These are phyloP conservation scores for Zoysia matrella DNA, from an alignment of 202 grass and related monocot species.

Conservation along the genomic window DNA sequence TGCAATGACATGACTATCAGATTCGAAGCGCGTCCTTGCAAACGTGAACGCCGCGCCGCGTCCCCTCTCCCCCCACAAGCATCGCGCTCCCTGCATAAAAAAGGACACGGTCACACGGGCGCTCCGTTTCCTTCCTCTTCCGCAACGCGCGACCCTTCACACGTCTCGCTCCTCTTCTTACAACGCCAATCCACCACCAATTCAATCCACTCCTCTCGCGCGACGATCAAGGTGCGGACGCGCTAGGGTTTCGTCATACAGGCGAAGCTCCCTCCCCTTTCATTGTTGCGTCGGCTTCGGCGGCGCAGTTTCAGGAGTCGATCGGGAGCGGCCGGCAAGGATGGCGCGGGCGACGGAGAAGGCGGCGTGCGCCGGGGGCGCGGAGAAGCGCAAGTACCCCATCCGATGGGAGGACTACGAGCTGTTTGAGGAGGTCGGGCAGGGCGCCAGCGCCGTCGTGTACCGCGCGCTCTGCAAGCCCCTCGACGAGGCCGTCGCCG, in stretches of 20 bases:
- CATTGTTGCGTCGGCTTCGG: neutral
- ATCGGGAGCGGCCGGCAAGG: neutral
- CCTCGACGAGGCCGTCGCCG: conserved; percentile 70
- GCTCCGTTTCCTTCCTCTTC: neutral
- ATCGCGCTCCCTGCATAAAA: conserved; percentile 42
- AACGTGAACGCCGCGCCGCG: no score
- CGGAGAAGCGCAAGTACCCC: conserved; percentile 79
- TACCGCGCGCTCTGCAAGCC: conserved; percentile 78
- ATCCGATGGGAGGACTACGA: conserved; percentile 83
- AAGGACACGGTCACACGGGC: neutral
- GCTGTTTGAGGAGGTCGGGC: conserved; percentile 85
- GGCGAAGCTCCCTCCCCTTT: neutral
- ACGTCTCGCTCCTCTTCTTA: neutral
- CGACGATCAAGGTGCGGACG: neutral
- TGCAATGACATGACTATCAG: no score
- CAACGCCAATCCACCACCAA: neutral
- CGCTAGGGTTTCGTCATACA: conserved; percentile 28
- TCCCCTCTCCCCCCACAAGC: neutral
- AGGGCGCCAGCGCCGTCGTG: conserved; percentile 84
- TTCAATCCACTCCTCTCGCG: neutral
- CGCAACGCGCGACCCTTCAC: conserved; percentile 50
- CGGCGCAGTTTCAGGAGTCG: neutral
- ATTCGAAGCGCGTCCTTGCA: no score
- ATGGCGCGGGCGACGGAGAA: conserved; percentile 53
- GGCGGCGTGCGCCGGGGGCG: neutral